A percentile compares a stretch with the other conserved stretches of the same genome.
Conservation (phyloP, 192 early-diverging fungal genomes). For the Coemansia sp. region DNA sequence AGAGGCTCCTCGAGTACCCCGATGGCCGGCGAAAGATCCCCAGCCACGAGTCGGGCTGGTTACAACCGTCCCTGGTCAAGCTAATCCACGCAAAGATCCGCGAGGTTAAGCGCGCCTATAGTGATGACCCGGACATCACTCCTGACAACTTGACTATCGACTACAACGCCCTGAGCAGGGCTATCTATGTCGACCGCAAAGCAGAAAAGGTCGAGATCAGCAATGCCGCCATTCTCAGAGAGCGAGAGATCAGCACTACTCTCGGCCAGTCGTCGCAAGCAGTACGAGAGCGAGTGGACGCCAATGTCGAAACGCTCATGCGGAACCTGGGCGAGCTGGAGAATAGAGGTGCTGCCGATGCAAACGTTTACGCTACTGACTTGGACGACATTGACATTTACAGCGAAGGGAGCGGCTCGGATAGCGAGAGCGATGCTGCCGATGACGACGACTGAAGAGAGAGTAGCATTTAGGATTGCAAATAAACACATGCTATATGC, state of each 20-base stretch:
- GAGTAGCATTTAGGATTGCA: background rate
- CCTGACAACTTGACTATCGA: constrained; percentile 13
- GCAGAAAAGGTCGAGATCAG: constrained; percentile 17
- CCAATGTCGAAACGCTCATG: constrained; percentile 42
- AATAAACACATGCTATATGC: background rate
- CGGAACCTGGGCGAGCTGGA: constrained; percentile 15
- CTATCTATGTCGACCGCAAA: constrained; percentile 15
- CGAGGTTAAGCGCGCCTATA: constrained; percentile 6
- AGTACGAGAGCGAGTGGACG: constrained; percentile 22
- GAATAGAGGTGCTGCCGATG: background rate
- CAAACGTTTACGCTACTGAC: constrained; percentile 1
- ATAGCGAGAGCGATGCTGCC: constrained; percentile 11
- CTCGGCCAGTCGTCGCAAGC: constrained; percentile 22
- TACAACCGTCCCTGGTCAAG: constrained; percentile 23
- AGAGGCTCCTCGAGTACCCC: constrained; percentile 31
- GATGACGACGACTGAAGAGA: constrained; percentile 7
- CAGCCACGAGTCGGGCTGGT: constrained; percentile 48
- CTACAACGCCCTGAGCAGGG: constrained; percentile 28
- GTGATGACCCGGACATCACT: background rate
- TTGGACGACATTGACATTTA: constrained; percentile 36
- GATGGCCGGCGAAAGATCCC: constrained; percentile 23
- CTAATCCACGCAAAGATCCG: constrained; percentile 27
- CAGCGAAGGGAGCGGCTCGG: constrained; percentile 16
- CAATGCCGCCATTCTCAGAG: constrained; percentile 9
- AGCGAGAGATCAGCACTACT: constrained; percentile 12